Evolutionary conservation across 208 protist species (phyloP), one percentile per base, ranked within the genome.

Genomic region (Crithidia acanthocephali): DNA sequence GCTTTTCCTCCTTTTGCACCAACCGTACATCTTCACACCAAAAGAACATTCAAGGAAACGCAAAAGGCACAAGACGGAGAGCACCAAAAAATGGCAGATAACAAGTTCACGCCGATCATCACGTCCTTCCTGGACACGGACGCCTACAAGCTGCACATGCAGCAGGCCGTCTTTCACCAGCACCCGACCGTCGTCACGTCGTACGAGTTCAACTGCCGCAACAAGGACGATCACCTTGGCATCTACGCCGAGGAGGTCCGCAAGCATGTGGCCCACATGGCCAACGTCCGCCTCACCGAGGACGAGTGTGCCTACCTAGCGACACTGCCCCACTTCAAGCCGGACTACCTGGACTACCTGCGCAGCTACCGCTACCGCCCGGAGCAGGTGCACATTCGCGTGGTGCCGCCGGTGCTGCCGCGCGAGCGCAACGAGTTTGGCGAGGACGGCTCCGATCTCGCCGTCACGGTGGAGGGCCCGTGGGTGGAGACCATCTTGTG

Each of bases 81-180:
- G 16, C 11, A 56, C 15, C 11, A 52, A 9, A 30, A 22, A 50
- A 79, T 81, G 80, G 48, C 75, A 7, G 50, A 72, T 27, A 72
- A 75, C 67, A 64, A 74, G 55, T 63, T 72, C 27, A 35, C 25
- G n/a, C 88, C 88, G 0, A 90, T 96, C 52, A 92, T 96, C 58
- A 86, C 76, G 32, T 92, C 91, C 48, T 74, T 96, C 37, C 69
- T 96, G 47, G 91, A 96, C 80, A 96, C 91, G 22, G 91, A 96
- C 74, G 88, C 87, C 35, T 96, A 96, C 77, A 96, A 96, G 67
- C 69, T 96, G 58, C 88, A 96, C 78, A 96, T 96, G 91, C 91
- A 96, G 65, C 91, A 96, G 66, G 91, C 88, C 13, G 87, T 96
- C 8, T 90, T 93, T 61, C 91, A 94, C 67, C 63, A 91, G 33